Evolutionary conservation across 1,139 yeast genomes (phyloP).

Genomic region (Groenewaldozyma sp.): DNA sequence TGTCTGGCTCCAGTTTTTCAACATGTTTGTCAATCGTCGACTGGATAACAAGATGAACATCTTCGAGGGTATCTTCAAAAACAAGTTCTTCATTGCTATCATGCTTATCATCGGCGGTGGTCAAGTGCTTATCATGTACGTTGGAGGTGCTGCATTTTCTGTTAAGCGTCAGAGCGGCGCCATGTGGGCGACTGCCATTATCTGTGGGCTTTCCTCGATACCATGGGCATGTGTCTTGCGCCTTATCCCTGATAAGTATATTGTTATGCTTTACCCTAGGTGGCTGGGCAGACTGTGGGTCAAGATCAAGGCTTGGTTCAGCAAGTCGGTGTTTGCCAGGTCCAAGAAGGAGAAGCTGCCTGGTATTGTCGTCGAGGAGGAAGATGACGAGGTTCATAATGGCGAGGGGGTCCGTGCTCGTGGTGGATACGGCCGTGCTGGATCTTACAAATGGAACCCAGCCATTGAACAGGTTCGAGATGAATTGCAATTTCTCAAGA

Average conservation of each 20-base stretch:
- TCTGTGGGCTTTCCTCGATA: slow-evolving; percentile 74
- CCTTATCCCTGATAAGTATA: slow-evolving; percentile 76
- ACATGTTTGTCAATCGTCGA: slow-evolving; percentile 82
- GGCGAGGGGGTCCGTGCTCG: slow-evolving; percentile 7
- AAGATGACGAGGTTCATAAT: slow-evolving; percentile 11
- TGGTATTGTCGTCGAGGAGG: slow-evolving; percentile 18
- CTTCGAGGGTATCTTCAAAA: slow-evolving; percentile 70
- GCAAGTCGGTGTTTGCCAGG: too few relatives aligned
- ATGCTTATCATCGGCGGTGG: slow-evolving; percentile 66
- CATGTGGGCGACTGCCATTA: slow-evolving; percentile 83
- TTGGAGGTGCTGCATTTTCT: slow-evolving; percentile 94
- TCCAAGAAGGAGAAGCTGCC: slow-evolving; percentile 15
- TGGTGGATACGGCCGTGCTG: slow-evolving; percentile 13
- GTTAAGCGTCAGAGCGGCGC: slow-evolving; percentile 68
- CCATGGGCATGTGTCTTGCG: slow-evolving; percentile 75
- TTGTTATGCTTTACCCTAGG: slow-evolving; percentile 58
- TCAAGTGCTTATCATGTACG: slow-evolving; percentile 87
- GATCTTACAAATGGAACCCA: slow-evolving; percentile 31
- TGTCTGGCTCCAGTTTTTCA: slow-evolving; percentile 97
- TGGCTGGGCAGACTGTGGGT: slow-evolving; percentile 41
- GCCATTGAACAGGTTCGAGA: slow-evolving; percentile 35
- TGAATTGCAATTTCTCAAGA: slow-evolving; percentile 30
- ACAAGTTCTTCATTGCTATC: slow-evolving; percentile 70
- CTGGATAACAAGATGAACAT: slow-evolving; percentile 86
- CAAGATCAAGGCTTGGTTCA: slow-evolving; percentile 20